phyloP scores from a whole-genome alignment of 768 basidiomycete genomes.

The Amanita rubescens region DNA sequence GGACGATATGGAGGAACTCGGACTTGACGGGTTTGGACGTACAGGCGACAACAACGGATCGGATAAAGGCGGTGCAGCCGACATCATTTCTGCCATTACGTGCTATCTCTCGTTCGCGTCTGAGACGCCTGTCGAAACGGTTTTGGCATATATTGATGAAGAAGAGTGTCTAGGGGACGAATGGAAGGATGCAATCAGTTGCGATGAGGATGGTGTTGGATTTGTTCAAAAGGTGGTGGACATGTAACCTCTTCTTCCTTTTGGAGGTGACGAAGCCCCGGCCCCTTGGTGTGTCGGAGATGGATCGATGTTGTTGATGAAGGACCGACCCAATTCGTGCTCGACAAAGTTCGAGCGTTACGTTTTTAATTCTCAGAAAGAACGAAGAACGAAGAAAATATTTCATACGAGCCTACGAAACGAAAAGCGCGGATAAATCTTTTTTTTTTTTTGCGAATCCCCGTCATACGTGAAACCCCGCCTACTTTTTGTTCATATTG shows the following conservation, averaged over 20 bases:
- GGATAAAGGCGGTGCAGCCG: constrained; percentile 11
- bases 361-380: not conserved
- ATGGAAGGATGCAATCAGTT: constrained; percentile 17
- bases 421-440: not conserved
- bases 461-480: not conserved
- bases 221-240: constrained; percentile 14
- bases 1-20: not conserved
- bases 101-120: constrained; percentile 21
- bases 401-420: not conserved
- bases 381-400: constrained; percentile 3
- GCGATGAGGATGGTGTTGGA: constrained; percentile 11
- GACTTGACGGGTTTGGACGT: not conserved
- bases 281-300: not conserved
- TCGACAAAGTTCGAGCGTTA: not conserved
- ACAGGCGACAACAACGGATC: not conserved
- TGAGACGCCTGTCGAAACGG: constrained; percentile 12
- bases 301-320: not conserved
- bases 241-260: not conserved
- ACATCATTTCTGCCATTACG: constrained; percentile 18
- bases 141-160: constrained; percentile 15
- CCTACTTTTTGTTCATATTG: not conserved
- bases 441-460: not conserved
- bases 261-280: not conserved
- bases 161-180: constrained; percentile 14
- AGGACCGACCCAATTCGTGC: not conserved